Evolutionary conservation across 2,329 filamentous ascomycete species (phyloP).

Genomic region (Arthrobotrys conoides): DNA sequence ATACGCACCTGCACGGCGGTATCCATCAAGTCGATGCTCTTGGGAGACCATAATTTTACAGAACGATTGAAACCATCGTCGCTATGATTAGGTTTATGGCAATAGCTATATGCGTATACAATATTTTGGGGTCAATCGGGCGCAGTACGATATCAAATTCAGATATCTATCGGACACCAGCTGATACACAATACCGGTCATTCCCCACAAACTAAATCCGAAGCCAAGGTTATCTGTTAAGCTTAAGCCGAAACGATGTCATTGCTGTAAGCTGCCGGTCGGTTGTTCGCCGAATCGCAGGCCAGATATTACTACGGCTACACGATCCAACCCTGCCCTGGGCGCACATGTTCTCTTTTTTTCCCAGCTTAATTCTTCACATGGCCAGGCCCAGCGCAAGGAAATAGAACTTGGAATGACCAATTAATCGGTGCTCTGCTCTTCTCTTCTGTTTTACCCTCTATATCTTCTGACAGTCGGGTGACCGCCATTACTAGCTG

Average conservation of each 20-base stretch:
- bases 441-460: neutral
- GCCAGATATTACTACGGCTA: slow-evolving; percentile 37
- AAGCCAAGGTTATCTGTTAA: slow-evolving; percentile 40
- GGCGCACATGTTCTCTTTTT: slow-evolving; percentile 48
- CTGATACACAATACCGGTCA: too few species aligned
- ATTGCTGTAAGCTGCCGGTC: slow-evolving; percentile 29
- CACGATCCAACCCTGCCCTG: slow-evolving; percentile 38
- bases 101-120: neutral
- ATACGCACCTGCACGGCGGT: too few species aligned
- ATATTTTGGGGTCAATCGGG: too few species aligned
- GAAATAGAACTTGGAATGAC: neutral
- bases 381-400: slow-evolving; percentile 29
- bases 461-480: neutral
- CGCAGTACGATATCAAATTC: too few species aligned
- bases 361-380: slow-evolving; percentile 44
- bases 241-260: slow-evolving; percentile 36
- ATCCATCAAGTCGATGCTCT: too few species aligned
- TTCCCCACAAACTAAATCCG: slow-evolving; percentile 32
- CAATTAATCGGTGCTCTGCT: neutral
- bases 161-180: too few species aligned
- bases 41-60: neutral
- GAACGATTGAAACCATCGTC: neutral
- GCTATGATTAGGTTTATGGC: neutral
- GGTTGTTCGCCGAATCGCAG: slow-evolving; percentile 58
- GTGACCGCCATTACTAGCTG: neutral